Evolutionary conservation across 257 asterid genomes (phyloP).

Genomic region (Solanum boliviense): DNA sequence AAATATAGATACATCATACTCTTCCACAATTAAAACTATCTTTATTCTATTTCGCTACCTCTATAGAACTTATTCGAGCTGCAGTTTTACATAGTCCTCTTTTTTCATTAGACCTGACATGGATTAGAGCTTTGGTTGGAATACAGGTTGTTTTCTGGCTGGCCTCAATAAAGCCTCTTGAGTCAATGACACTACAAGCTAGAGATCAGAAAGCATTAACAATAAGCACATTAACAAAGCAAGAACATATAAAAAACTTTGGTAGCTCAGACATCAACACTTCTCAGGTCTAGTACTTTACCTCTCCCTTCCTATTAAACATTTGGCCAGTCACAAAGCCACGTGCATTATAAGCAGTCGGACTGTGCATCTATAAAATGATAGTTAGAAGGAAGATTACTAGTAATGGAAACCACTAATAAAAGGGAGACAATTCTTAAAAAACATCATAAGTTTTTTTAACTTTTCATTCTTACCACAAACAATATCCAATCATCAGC

Average conservation of each 20-base stretch:
- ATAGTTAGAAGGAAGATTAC: not conserved
- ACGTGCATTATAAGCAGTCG: slow-evolving; percentile 66
- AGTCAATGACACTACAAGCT: slow-evolving; percentile 67
- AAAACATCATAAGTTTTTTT: not conserved
- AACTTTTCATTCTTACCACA: slow-evolving; percentile 46
- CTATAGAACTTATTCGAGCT: not conserved
- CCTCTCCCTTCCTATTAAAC: slow-evolving; percentile 86
- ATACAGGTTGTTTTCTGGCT: slow-evolving; percentile 13
- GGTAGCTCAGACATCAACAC: not conserved
- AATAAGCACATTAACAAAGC: not conserved
- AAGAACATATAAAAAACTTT: not conserved
- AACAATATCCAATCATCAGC: slow-evolving; percentile 96
- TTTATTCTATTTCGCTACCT: not conserved
- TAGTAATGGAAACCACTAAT: not conserved
- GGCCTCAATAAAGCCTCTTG: slow-evolving; percentile 87
- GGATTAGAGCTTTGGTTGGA: slow-evolving; percentile 41
- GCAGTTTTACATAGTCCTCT: not conserved
- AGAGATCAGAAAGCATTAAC: not conserved
- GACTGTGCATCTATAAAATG: slow-evolving; percentile 52
- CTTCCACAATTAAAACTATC: not conserved
- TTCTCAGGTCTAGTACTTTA: slow-evolving; percentile 6
- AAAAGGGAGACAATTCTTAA: not conserved
- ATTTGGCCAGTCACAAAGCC: slow-evolving; percentile 74
- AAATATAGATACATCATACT: not conserved
- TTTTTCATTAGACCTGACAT: not conserved